Evolutionary conservation across 345 rosid species (phyloP).

Genomic region (Diplotaxis tenuifolia): DNA sequence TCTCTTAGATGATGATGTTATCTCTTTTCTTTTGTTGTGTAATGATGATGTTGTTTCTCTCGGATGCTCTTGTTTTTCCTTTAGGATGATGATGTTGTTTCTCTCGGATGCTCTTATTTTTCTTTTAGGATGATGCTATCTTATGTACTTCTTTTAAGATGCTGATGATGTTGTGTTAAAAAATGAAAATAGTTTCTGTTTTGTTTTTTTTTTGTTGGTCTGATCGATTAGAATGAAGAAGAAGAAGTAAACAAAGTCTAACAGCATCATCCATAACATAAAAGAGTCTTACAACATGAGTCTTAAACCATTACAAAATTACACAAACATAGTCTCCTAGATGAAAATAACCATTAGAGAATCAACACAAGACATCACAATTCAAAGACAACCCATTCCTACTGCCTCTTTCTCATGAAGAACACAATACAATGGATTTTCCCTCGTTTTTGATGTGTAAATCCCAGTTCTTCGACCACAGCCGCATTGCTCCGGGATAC

Average conservation of each 20-base stretch:
- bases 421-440: background rate
- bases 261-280: background rate
- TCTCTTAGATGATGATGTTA: background rate
- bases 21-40: background rate
- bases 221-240: background rate
- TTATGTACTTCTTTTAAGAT: background rate
- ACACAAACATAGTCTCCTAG: background rate
- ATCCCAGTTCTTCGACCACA: background rate
- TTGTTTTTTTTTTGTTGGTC: background rate
- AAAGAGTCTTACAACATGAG: background rate
- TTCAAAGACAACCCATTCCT: background rate
- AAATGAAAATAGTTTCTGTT: background rate
- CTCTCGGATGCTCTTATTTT: background rate
- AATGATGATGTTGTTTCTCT: too few species aligned
- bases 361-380: background rate
- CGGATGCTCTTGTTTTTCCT: background rate
- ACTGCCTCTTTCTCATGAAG: background rate
- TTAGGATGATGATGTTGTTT: too few species aligned
- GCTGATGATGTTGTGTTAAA: background rate
- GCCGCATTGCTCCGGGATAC: background rate
- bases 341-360: background rate
- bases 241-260: background rate
- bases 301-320: background rate
- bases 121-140: too few species aligned
- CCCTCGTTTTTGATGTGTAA: background rate